A percentile compares a stretch with the other conserved stretches of the same genome.
Evolutionary conservation across 371 early-diverging fungal genomes (phyloP).

Genomic region (Syncephalis fuscata): DNA sequence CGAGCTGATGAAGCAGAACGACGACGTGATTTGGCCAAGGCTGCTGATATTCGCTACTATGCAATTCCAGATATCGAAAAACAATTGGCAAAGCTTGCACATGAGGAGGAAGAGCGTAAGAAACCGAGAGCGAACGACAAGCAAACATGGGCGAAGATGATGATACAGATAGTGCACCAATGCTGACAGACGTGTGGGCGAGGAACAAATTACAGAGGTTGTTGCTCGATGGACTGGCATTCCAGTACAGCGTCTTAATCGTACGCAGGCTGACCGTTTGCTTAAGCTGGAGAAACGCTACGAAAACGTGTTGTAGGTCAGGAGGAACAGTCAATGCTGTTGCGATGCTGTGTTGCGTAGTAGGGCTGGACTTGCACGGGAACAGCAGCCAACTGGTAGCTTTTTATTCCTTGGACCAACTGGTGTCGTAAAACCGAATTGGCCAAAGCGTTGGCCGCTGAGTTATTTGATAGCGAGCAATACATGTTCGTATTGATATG

Average conservation of each 20-base stretch:
- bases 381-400: slow-evolving; percentile 59
- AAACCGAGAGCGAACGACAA: slow-evolving; percentile 30
- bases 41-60: slow-evolving; percentile 75
- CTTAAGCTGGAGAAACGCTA: slow-evolving; percentile 56
- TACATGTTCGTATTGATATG: slow-evolving; percentile 86
- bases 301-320: slow-evolving; percentile 72
- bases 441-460: slow-evolving; percentile 73
- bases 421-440: slow-evolving; percentile 84
- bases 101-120: slow-evolving; percentile 19
- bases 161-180: too few species aligned
- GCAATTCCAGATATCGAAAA: slow-evolving; percentile 71
- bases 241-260: slow-evolving; percentile 60
- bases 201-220: slow-evolving; percentile 73
- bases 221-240: slow-evolving; percentile 84
- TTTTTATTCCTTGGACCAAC: slow-evolving; percentile 89
- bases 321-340: slow-evolving; percentile 61
- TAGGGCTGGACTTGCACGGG: slow-evolving; percentile 18
- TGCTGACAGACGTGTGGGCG: slow-evolving; percentile 63
- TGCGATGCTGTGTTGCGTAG: slow-evolving; percentile 48
- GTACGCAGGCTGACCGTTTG: slow-evolving; percentile 64
- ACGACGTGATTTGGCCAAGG: slow-evolving; percentile 49
- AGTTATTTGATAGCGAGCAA: slow-evolving; percentile 77
- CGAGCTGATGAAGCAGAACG: slow-evolving; percentile 80
- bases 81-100: slow-evolving; percentile 37
- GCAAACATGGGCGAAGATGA: slow-evolving; percentile 15